A percentile compares a stretch with the other conserved stretches of the same genome.
phyloP scores from a whole-genome alignment of 768 basidiomycete genomes.

The Naganishia vaughanmartiniae region DNA sequence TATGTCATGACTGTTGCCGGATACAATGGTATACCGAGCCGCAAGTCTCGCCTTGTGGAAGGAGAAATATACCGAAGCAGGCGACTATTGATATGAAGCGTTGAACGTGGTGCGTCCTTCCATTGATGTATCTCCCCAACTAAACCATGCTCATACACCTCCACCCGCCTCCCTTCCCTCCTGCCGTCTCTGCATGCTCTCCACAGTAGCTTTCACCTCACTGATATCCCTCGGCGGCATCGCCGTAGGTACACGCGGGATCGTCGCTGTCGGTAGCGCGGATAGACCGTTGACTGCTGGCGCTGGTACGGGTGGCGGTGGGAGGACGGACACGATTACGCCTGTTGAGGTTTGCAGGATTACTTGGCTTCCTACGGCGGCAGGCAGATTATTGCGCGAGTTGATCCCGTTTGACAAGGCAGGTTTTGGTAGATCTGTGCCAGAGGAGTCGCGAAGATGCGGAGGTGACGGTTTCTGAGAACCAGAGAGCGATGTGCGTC shows the following conservation, averaged over 20 bases:
- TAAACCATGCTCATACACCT: not conserved
- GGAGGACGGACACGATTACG: conserved; percentile 20
- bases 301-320: not conserved
- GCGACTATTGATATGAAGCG: too few species aligned
- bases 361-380: not conserved
- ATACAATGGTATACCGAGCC: too few species aligned
- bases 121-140: not conserved
- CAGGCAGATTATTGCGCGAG: too few species aligned
- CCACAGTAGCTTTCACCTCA: conserved; percentile 20
- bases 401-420: too few species aligned
- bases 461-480: too few species aligned
- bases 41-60: too few species aligned
- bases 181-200: not conserved
- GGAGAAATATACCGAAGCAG: too few species aligned
- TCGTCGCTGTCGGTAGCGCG: not conserved
- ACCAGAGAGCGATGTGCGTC: too few species aligned
- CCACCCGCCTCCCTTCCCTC: conserved; percentile 13
- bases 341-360: conserved; percentile 15
- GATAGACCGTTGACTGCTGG: not conserved
- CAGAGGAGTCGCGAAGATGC: too few species aligned
- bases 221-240: conserved; percentile 8
- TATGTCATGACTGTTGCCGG: too few species aligned
- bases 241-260: not conserved
- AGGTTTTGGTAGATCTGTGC: too few species aligned
- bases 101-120: too few species aligned